Percentiles rank a stretch among this genome's conserved stretches.
These are phyloP conservation scores for Pseudodiploospora longispora DNA, from an alignment of 2,329 filamentous ascomycete genomes.

Conservation along the genomic window DNA sequence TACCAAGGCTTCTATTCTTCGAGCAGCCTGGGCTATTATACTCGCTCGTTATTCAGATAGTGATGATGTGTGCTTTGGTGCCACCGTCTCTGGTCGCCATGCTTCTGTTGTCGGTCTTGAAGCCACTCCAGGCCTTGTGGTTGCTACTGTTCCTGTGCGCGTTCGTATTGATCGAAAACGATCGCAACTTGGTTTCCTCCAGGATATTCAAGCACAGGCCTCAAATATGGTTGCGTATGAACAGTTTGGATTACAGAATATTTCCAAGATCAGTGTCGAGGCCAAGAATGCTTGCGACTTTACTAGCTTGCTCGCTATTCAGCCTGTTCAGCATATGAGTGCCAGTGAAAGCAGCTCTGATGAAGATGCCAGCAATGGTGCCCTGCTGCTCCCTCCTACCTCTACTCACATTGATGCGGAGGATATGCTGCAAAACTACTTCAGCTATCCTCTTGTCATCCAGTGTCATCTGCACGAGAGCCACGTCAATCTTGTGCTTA, in stretches of 20 bases:
- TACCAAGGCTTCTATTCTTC: constrained; percentile 8
- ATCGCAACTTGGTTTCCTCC: not conserved
- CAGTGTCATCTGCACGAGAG: not conserved
- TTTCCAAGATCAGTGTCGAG: not conserved
- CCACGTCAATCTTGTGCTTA: not conserved
- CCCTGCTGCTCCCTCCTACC: not conserved
- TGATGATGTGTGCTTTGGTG: constrained; percentile 14
- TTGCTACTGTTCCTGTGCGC: constrained; percentile 13
- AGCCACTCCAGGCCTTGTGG: constrained; percentile 12
- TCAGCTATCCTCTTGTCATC: constrained; percentile 3
- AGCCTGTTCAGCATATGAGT: not conserved
- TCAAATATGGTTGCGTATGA: constrained; percentile 3
- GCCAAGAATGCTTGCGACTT: constrained; percentile 4
- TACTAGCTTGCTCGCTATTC: constrained; percentile 2
- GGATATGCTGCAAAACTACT: not conserved
- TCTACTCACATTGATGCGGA: not conserved
- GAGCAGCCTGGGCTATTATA: constrained; percentile 10
- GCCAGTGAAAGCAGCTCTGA: not conserved
- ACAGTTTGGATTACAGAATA: constrained; percentile 2
- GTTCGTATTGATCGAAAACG: not conserved
- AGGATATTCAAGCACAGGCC: constrained; percentile 3
- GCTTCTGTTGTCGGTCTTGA: constrained; percentile 11
- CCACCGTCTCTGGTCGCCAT: constrained; percentile 14
- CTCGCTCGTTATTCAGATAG: constrained; percentile 25
- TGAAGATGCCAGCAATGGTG: not conserved